phyloP scores from a whole-genome alignment of 805 yeast species.

The Starmera pachycereana region DNA sequence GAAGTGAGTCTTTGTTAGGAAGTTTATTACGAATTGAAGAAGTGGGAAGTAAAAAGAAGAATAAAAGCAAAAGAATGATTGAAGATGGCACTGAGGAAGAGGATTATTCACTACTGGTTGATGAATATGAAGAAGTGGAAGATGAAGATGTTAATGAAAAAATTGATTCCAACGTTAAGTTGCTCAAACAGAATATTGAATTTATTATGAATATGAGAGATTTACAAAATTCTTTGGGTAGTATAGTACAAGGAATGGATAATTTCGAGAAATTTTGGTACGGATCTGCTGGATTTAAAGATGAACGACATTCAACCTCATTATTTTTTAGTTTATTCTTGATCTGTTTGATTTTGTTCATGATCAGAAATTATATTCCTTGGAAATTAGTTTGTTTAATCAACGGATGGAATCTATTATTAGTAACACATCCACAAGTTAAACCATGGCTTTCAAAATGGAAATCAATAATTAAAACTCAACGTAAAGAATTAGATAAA shows the following conservation, averaged over 20 bases:
- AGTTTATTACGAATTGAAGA: no score
- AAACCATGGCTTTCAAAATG: constrained; percentile 18
- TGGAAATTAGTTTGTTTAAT: constrained; percentile 51
- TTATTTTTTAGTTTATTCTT: constrained; percentile 35
- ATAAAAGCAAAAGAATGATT: constrained; percentile 2
- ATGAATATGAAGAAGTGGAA: no score
- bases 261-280: constrained; percentile 42
- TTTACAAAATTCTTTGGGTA: constrained; percentile 54
- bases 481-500: constrained; percentile 21
- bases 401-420: constrained; percentile 45
- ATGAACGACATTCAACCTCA: constrained; percentile 57
- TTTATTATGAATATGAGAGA: constrained; percentile 56
- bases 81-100: constrained; percentile 6
- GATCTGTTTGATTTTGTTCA: constrained; percentile 28
- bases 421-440: constrained; percentile 51
- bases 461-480: constrained; percentile 12
- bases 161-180: constrained; percentile 9
- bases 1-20: constrained; percentile 45
- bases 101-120: not conserved
- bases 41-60: constrained; percentile 9
- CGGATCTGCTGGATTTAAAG: constrained; percentile 60
- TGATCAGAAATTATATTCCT: constrained; percentile 45
- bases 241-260: constrained; percentile 39
- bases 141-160: constrained; percentile 16
- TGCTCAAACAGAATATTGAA: constrained; percentile 26